Base-by-base conservation (phyloP, 2,329 filamentous ascomycete species). In the Mycogone perniciosa region DNA sequence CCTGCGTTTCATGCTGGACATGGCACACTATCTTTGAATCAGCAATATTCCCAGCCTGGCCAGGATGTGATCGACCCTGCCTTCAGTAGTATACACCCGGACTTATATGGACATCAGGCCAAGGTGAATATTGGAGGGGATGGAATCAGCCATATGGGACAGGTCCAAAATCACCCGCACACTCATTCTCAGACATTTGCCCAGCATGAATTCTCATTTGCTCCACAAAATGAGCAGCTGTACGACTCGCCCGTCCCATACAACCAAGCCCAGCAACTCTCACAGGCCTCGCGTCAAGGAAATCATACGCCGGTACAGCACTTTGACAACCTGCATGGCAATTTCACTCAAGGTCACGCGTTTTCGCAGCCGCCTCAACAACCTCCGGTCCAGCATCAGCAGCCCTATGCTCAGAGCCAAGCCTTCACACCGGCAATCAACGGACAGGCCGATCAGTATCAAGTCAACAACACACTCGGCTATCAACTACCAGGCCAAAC, bases 21-120 rank as follows among this genome's bases (percentile, higher is more conserved):
- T 49, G 61, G 60, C 37, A 54, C 63, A 4, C 49, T 71, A 38
- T 58, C 60, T 6, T 51, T 70, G 47, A 62, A 61, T 47, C 65
- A 67, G 47, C 67, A 66, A 38, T 73, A 64, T 52, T 57, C 62
- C 39, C 64, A 66, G 31, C 52, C 65, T 10, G 56, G 57, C 37
- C 63, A 67, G 52, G 68, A 71, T 51, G 62, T 66, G 42, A 60
- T 72, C 38, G 64, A 72, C 50, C 62, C 69, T 38, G 60, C 64
- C 31, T 70, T 72, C 44, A 58, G 60, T 57, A 64, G 65, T 50
- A 61, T 72, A 7, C 65, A 70, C 37, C 59, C 67, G 10, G 68
- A 69, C 34, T 48, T 71, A 27, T 73, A 70, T 48, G 57, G 56
- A 7, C 68, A 71, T 44, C 67, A 67, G 46, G 51, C 52, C 30